Conservation (phyloP, 2,329 filamentous ascomycete species). For the Colletotrichum shisoi region DNA sequence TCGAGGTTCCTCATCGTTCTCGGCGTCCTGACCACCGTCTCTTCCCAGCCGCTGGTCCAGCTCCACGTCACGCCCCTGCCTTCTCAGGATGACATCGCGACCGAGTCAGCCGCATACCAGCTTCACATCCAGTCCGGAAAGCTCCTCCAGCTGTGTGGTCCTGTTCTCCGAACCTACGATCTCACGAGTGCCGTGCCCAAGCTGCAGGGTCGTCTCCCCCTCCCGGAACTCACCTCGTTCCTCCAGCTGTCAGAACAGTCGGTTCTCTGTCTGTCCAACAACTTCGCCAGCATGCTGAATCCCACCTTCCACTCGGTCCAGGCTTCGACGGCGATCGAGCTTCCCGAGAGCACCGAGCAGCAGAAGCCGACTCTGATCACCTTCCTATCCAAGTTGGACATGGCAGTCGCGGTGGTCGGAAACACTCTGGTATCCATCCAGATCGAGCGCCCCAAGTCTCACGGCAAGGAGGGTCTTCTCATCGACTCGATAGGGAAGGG, state of each 20-base stretch:
- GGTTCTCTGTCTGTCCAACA: slow-evolving; percentile 66
- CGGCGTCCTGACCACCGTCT: slow-evolving; percentile 43
- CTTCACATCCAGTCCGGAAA: slow-evolving; percentile 70
- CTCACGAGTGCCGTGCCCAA: slow-evolving; percentile 69
- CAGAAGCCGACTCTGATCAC: slow-evolving; percentile 57
- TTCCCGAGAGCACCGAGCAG: slow-evolving; percentile 49
- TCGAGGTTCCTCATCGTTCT: slow-evolving; percentile 49
- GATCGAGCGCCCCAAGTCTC: slow-evolving; percentile 66
- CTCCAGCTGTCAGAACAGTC: slow-evolving; percentile 72
- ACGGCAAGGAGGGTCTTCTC: slow-evolving; percentile 68
- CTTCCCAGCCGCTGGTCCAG: slow-evolving; percentile 46
- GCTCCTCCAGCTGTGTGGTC: slow-evolving; percentile 66
- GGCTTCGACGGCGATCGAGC: slow-evolving; percentile 56
- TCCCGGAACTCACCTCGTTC: slow-evolving; percentile 66
- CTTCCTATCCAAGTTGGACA: slow-evolving; percentile 71
- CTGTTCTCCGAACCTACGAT: slow-evolving; percentile 68
- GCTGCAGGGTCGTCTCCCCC: slow-evolving; percentile 62
- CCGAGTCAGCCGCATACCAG: slow-evolving; percentile 53
- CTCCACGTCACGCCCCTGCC: slow-evolving; percentile 53
- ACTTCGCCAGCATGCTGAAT: slow-evolving; percentile 70
- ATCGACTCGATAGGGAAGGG: slow-evolving; percentile 79
- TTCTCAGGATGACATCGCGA: slow-evolving; percentile 38
- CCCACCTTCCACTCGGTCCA: slow-evolving; percentile 71
- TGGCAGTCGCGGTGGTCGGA: slow-evolving; percentile 71
- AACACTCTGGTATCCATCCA: slow-evolving; percentile 73